Base-by-base conservation (phyloP, 257 asterid species). In the Rauvolfia tetraphylla region DNA sequence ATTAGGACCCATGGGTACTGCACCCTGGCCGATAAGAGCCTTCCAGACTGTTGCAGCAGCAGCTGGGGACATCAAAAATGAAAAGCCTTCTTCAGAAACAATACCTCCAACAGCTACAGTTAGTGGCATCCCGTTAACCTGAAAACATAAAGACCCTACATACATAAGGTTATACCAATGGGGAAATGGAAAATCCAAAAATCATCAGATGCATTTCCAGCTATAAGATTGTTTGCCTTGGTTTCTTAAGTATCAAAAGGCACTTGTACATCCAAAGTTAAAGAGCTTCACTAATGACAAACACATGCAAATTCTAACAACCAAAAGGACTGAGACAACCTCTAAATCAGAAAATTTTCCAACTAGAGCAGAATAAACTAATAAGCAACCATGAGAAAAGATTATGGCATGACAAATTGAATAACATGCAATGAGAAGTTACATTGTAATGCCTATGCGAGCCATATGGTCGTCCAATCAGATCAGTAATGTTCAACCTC, bases 51-150 rank as follows among this genome's bases (percentile, higher is more conserved):
- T 68, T 76, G 78, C 84, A 75, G 95, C 90, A 80, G 90, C 86
- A 74, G 85, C 82, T 49, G 90, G 93, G 71, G 97, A 80, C 89
- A 87, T 87, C 92, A 94, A 75, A 75, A 94, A 84, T 59, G 93
- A 92, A 81, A 89, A 94, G 68, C 98, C 98, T 71, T 87, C 96
- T 81, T 84, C 91, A 71, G 97, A 88, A 66, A 90, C 71, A 73
- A 88, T 48, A 87, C 89, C 92, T 87, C 98, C 98, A 62, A 92
- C 96, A 69, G 91, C 93, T 75, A 94, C 90, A 80, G 98, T 94
- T 80, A 92, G 31, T 74, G 98, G 98, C 93, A 86, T 87, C 81
- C 92, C 98, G 82, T 82, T 88, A 62, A 94, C 96, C 98, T 94
- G 89, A 81, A 79, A 75, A 39, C 46, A 27, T 36, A 65, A 34